Evolutionary conservation across 2,329 filamentous ascomycete species (phyloP), one percentile per base, ranked within the genome.

Genomic region (Nectriaceae sp.): DNA sequence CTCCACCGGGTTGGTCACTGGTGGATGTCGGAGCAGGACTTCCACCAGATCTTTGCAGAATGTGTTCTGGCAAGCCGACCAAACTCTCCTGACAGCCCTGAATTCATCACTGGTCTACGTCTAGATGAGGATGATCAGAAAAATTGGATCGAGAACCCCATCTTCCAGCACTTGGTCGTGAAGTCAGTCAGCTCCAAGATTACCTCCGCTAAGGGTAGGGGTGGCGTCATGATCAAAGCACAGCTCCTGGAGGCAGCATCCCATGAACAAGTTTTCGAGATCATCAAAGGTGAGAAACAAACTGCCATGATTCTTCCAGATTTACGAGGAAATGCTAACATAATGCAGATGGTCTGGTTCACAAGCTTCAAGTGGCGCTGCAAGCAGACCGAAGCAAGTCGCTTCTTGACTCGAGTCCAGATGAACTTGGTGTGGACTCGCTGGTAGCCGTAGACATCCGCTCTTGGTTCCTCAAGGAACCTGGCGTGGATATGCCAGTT

Each of bases 21-120:
- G 22, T 49, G 42, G 19, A 59, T 66, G 18, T 66, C 60, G 3
- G 67, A 68, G 44, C 45, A 40, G 1, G 68, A 70, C 11, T 38
- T 69, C 4, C 62, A 66, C 22, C 54, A 65, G 18, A 37, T 63
- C 10, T 62, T 71, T 33, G 64, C 64, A 13, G 65, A 69, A 16
- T 10, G 5, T 11, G 16, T 36, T 16, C 24, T 36, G 33, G 16
- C 8, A 11, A 16, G 33, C 11, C 5, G 16, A 16, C 33, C 33
- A 36, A 11, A 6, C 8, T 36, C 16, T n/a, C 8, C 33, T 5
- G 16, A 10, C 5, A 16, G n/a, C 6, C 33, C 11, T 36, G 33
- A 36, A n/a, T 11, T 36, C 16, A 18, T 29, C 13, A 29, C 24
- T 13, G 24, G 24, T 6, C 13, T 29, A 13, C 16, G 11, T 11